phyloP scores from a whole-genome alignment of 2,329 filamentous ascomycete species.

The Zasmidium cellare region DNA sequence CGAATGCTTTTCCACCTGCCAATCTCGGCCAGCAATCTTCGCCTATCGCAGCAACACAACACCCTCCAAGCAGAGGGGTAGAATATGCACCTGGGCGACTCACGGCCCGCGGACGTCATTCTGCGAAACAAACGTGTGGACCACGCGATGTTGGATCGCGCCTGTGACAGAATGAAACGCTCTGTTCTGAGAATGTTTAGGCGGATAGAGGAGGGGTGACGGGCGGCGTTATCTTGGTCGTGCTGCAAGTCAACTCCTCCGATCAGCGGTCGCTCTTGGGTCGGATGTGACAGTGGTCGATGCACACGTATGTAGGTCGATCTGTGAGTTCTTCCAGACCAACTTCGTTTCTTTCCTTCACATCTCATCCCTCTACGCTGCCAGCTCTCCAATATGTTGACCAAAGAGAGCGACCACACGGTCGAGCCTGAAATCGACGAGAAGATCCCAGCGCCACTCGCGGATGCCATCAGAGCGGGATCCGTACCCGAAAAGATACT shows the following conservation, averaged over 20 bases:
- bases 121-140: not conserved
- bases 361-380: no score
- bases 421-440: slow-evolving; percentile 28
- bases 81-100: not conserved
- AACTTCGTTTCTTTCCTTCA: not conserved
- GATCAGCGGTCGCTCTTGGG: not conserved
- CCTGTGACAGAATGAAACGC: not conserved
- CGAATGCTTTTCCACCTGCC: not conserved
- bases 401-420: not conserved
- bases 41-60: not conserved
- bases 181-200: no score
- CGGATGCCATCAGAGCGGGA: slow-evolving; percentile 29
- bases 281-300: not conserved
- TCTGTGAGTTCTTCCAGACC: not conserved
- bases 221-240: not conserved
- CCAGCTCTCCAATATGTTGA: not conserved
- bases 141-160: not conserved
- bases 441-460: slow-evolving; percentile 24
- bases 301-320: not conserved
- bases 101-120: not conserved
- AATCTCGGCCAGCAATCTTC: not conserved
- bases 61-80: not conserved
- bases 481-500: slow-evolving; percentile 40
- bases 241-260: not conserved
- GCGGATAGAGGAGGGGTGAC: not conserved